These are phyloP conservation scores for Gentiana straminea DNA, from an alignment of 257 asterid species.

Conservation along the genomic window DNA sequence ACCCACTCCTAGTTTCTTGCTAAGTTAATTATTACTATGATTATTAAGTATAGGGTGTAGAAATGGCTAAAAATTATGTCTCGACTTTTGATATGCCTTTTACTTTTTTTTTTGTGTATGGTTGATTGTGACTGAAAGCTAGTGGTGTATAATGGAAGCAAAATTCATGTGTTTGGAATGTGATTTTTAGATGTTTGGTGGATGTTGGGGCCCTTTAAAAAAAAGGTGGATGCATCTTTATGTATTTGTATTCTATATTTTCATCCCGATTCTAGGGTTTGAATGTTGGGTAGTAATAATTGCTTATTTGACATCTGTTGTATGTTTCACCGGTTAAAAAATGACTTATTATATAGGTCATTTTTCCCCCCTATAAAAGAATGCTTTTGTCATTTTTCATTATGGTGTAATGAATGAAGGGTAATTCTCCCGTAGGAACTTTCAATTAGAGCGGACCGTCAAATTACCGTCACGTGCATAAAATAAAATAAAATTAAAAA, in stretches of 20 bases:
- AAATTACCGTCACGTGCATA: too few species aligned
- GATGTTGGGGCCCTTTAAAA: conserved; percentile 41
- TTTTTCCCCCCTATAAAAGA: too few species aligned
- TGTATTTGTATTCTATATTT: conserved; percentile 12
- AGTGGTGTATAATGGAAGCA: conserved; percentile 49
- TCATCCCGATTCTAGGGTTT: too few species aligned
- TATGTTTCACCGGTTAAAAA: too few species aligned
- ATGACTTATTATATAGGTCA: too few species aligned
- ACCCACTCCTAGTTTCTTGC: conserved; percentile 18
- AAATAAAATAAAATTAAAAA: too few species aligned
- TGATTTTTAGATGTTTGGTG: conserved; percentile 29
- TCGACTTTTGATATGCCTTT: conserved; percentile 22
- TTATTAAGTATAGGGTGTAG: conserved; percentile 25
- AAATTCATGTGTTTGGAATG: conserved; percentile 37
- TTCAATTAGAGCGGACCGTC: too few species aligned
- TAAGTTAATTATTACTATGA: conserved; percentile 7
- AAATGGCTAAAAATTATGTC: conserved; percentile 29
- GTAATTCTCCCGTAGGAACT: too few species aligned
- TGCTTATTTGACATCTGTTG: too few species aligned
- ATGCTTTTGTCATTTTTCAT: too few species aligned
- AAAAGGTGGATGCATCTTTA: conserved; percentile 21
- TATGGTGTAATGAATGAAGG: too few species aligned
- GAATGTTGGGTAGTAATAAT: too few species aligned
- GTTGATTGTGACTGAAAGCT: conserved; percentile 37
- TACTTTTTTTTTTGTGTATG: conserved; percentile 14